These are phyloP conservation scores for Aureobasidium mangrovei DNA, from an alignment of 2,329 filamentous ascomycete genomes.

Conservation along the genomic window DNA sequence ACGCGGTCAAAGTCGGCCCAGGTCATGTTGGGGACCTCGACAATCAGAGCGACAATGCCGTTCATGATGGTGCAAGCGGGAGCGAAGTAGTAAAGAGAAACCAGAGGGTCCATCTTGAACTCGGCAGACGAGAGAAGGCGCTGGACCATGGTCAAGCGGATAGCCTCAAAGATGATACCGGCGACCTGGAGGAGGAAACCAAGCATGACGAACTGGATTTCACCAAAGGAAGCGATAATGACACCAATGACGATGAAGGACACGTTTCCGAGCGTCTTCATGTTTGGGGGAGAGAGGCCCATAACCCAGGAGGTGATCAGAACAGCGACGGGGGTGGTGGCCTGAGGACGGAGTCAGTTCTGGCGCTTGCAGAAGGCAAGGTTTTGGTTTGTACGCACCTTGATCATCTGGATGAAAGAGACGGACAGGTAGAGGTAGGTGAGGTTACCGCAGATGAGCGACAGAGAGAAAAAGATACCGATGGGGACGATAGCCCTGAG, in stretches of 20 bases:
- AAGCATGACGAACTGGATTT: conserved; percentile 82
- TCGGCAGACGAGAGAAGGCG: conserved; percentile 70
- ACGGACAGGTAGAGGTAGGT: conserved; percentile 93
- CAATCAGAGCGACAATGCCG: conserved; percentile 60
- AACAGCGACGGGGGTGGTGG: conserved; percentile 89
- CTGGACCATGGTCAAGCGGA: conserved; percentile 77
- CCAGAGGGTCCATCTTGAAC: conserved; percentile 87
- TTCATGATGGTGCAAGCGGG: conserved; percentile 79
- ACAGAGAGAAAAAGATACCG: conserved; percentile 90
- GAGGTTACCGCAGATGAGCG: conserved; percentile 91
- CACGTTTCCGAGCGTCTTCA: conserved; percentile 85
- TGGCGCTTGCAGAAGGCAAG: conserved; percentile 15
- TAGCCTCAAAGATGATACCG: conserved; percentile 73
- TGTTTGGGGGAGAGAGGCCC: conserved; percentile 72
- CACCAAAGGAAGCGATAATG: conserved; percentile 85
- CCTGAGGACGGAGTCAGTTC: conserved; percentile 42
- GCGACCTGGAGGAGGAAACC: conserved; percentile 72
- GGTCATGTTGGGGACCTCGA: conserved; percentile 62
- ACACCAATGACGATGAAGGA: conserved; percentile 92
- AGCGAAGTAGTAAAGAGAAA: conserved; percentile 85
- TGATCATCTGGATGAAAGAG: conserved; percentile 98
- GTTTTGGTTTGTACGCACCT: conserved; percentile 47
- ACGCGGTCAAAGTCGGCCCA: conserved; percentile 65
- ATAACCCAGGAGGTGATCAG: conserved; percentile 83
- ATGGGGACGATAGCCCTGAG: conserved; percentile 90